Conservation (phyloP, 1,139 yeast species). For the Taphrina flavorubra region DNA sequence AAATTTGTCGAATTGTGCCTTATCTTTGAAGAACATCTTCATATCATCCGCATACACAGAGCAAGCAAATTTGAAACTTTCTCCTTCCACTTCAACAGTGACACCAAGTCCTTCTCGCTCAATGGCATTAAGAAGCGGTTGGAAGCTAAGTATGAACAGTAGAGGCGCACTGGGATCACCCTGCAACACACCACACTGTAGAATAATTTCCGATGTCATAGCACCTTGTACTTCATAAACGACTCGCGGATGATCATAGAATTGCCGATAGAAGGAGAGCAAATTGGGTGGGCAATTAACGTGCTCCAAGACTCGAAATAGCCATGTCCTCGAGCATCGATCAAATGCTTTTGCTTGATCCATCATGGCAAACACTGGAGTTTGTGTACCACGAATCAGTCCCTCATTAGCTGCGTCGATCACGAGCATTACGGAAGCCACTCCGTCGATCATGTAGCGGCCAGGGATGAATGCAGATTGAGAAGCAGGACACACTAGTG, state of each 20-base stretch:
- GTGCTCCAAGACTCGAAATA: conserved; percentile 1
- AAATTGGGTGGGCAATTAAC: not conserved
- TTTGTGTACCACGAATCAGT: not conserved
- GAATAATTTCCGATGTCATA: not conserved
- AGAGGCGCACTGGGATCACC: too few species aligned
- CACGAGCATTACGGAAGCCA: too few species aligned
- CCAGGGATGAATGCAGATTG: not conserved
- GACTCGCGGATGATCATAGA: conserved; percentile 8
- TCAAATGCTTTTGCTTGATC: conserved; percentile 1
- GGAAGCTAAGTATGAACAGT: too few species aligned
- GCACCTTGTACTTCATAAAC: not conserved
- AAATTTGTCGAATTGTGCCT: too few species aligned
- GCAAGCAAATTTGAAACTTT: too few species aligned
- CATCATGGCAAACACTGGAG: conserved; percentile 5
- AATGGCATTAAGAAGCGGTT: too few species aligned
- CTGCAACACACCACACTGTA: not conserved
- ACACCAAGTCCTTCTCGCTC: too few species aligned
- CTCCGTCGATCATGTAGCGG: too few species aligned
- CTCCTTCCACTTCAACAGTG: too few species aligned
- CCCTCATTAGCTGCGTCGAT: too few species aligned
- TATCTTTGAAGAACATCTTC: too few species aligned
- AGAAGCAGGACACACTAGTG: not conserved
- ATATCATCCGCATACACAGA: too few species aligned
- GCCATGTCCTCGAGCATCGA: conserved; percentile 1
- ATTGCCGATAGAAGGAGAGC: not conserved